Percentiles rank a stretch among this genome's conserved stretches.
These are phyloP conservation scores for Vicia faba DNA, from an alignment of 306 rosid species.

Conservation along the genomic window DNA sequence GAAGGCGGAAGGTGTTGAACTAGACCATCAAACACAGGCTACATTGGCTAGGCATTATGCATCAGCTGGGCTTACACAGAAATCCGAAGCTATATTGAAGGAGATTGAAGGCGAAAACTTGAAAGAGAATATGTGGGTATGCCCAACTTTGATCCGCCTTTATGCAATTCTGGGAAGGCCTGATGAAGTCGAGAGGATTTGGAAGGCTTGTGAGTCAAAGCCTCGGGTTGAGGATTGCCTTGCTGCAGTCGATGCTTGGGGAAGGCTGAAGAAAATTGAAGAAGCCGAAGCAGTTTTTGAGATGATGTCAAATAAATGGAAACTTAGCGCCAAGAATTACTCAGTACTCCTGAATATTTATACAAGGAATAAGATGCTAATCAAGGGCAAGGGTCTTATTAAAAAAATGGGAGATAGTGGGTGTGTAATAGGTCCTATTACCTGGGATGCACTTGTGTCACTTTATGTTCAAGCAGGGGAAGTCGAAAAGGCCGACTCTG, in stretches of 20 bases:
- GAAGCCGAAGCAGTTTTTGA: slow-evolving; percentile 77
- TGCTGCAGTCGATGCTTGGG: slow-evolving; percentile 78
- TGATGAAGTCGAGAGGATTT: slow-evolving; percentile 74
- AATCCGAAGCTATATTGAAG: slow-evolving; percentile 62
- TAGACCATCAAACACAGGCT: slow-evolving; percentile 40
- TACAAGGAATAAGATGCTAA: slow-evolving; percentile 55
- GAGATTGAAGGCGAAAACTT: slow-evolving; percentile 69
- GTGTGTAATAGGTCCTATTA: slow-evolving; percentile 47
- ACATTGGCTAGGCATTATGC: slow-evolving; percentile 64
- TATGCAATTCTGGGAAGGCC: slow-evolving; percentile 69
- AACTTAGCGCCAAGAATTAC: slow-evolving; percentile 48
- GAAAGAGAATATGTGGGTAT: slow-evolving; percentile 41
- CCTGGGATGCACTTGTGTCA: slow-evolving; percentile 71
- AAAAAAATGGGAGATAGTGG: slow-evolving; percentile 62
- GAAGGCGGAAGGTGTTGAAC: slow-evolving; percentile 73
- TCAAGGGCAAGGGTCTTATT: slow-evolving; percentile 69
- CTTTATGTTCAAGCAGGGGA: slow-evolving; percentile 68
- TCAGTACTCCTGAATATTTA: slow-evolving; percentile 57
- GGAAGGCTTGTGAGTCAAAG: slow-evolving; percentile 60
- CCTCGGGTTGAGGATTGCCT: slow-evolving; percentile 49
- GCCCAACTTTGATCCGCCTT: slow-evolving; percentile 48
- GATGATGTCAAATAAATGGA: slow-evolving; percentile 51
- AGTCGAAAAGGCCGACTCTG: slow-evolving; percentile 69
- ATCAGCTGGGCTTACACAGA: slow-evolving; percentile 58
- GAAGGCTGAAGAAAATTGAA: slow-evolving; percentile 62